A percentile compares a stretch with the other conserved stretches of the same genome.
phyloP scores from a whole-genome alignment of 164 flowering plant genomes.

The Warburgia ugandensis region DNA sequence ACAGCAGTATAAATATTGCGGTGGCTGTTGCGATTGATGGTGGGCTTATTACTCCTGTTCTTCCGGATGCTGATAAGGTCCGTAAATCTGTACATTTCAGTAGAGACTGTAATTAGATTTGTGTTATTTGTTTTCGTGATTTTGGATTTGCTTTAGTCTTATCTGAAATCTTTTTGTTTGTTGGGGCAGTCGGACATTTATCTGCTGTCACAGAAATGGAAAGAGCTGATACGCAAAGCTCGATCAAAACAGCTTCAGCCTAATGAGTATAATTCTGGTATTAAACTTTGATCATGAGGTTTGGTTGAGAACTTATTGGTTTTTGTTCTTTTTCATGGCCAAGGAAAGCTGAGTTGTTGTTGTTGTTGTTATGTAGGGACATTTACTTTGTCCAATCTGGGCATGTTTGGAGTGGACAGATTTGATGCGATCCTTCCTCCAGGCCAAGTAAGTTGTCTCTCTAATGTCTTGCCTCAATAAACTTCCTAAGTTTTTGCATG shows the following conservation, averaged over 20 bases:
- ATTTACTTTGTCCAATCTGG: conserved; percentile 89
- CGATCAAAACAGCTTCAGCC: conserved; percentile 87
- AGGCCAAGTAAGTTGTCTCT: conserved; percentile 60
- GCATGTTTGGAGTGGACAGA: conserved; percentile 98
- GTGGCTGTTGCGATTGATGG: conserved; percentile 92
- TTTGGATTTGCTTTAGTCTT: not conserved
- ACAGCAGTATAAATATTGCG: conserved; percentile 69
- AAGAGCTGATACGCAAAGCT: conserved; percentile 77
- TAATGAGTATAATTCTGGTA: conserved; percentile 86
- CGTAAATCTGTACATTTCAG: not conserved
- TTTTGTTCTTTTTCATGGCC: not conserved
- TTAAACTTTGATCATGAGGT: not conserved
- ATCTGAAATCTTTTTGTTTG: not conserved
- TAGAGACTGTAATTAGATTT: not conserved
- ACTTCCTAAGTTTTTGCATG: not conserved
- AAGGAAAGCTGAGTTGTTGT: conserved; percentile 6
- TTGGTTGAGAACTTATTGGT: not conserved
- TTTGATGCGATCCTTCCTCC: conserved; percentile 99
- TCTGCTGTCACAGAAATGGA: conserved; percentile 79
- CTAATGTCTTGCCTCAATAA: conserved; percentile 1
- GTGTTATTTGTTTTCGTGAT: not conserved
- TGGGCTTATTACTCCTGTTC: conserved; percentile 91
- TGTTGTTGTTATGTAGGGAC: conserved; percentile 49
- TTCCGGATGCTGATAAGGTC: conserved; percentile 94
- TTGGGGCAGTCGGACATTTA: conserved; percentile 69